These are phyloP conservation scores for Hypoxylon sp. DNA, from an alignment of 2,329 filamentous ascomycete genomes.

Conservation along the genomic window DNA sequence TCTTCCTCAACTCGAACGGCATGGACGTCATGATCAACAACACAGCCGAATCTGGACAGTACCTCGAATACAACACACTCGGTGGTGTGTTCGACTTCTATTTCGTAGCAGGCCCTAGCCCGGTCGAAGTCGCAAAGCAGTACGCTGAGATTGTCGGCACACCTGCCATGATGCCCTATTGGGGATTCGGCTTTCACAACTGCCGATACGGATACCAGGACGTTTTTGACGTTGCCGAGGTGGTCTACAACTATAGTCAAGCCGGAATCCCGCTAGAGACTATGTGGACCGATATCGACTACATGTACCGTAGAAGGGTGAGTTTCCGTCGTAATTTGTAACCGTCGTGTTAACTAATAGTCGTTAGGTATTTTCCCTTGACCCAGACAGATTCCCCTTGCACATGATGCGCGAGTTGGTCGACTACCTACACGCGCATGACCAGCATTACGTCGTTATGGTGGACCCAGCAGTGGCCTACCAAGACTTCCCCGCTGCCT, in stretches of 20 bases:
- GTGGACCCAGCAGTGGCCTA: conserved; percentile 77
- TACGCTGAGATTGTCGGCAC: conserved; percentile 70
- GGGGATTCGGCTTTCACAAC: conserved; percentile 73
- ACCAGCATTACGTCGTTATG: conserved; percentile 83
- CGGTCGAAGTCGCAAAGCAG: conserved; percentile 71
- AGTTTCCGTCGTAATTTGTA: conserved; percentile 22
- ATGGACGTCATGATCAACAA: conserved; percentile 84
- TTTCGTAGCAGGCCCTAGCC: conserved; percentile 72
- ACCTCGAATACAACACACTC: conserved; percentile 83
- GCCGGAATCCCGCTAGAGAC: conserved; percentile 77
- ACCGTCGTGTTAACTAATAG: conserved; percentile 27
- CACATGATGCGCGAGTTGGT: conserved; percentile 75
- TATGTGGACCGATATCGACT: conserved; percentile 77
- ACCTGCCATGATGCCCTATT: conserved; percentile 75
- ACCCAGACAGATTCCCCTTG: conserved; percentile 74
- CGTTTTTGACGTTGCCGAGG: conserved; percentile 75
- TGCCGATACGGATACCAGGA: conserved; percentile 77
- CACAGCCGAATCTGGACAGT: conserved; percentile 71
- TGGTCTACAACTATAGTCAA: conserved; percentile 75
- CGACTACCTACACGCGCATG: conserved; percentile 73
- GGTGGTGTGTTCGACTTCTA: conserved; percentile 83
- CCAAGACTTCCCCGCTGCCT: conserved; percentile 60
- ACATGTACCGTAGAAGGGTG: conserved; percentile 68
- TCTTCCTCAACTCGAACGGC: conserved; percentile 79
- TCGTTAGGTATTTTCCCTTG: conserved; percentile 71